Base-by-base conservation (phyloP, 768 basidiomycete genomes). In the Mycena albidolilacea region DNA sequence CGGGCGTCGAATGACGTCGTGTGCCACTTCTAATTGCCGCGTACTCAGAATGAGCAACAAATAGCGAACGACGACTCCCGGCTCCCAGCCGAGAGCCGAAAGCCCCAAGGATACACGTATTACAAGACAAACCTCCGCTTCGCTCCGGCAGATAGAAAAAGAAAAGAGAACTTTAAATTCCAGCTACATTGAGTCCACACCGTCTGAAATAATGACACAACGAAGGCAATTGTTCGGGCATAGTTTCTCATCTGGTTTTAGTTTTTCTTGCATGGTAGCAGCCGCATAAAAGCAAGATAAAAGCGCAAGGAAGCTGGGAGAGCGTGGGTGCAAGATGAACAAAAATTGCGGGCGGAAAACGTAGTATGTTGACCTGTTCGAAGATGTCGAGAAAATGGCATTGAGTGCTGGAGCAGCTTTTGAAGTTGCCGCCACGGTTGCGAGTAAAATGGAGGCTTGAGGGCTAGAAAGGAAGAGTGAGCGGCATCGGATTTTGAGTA, bases 1-100 rank as follows among this genome's bases (percentile, higher is more conserved):
- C 58, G 38, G 58, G 58, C 58, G 58, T 59, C 38, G 58, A 59
- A 39, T 59, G 58, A 59, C 58, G 37, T 59, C 38, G 58, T 59
- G 37, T 59, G 58, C 58, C 58, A 59, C 38, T 39, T 59, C 19
- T 59, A 59, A 59, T 61, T 59, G 58, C 39, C 41, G 59, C 59
- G 59, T 60, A 60, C 59, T 60, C 59, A 43, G 41, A 43, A 41
- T 60, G 59, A 43, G 59, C 19, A 60, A 60, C 59, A 37, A 57
- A 57, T 57, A 57, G 54, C 54, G 30, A 57, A 57, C 54, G 54
- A 57, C 54, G 23, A 37, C 30, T 30, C 30, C 5, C n/a, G n/a
- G 52, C 52, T 54, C n/a, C n/a, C 52, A 54, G 23, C n/a, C n/a
- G 52, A 54, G 52, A 54, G 52, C 52, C 52, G 52, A 54, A n/a